Conservation (phyloP, 1,284 basidiomycete species). For the Pseudomicrostroma phylloplanum region DNA sequence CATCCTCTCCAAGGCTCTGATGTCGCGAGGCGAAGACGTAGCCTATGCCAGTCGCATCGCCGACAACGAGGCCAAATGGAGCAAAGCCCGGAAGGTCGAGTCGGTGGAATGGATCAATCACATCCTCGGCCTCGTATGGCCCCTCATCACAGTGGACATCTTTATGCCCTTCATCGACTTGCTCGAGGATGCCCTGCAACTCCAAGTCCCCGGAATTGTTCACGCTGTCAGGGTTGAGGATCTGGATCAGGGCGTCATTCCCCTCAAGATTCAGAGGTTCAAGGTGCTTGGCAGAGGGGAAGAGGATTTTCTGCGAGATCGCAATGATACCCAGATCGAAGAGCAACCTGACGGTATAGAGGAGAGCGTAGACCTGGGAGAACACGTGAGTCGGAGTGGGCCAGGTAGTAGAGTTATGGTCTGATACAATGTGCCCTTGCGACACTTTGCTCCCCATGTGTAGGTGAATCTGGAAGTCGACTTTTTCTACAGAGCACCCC, state of each 20-base stretch:
- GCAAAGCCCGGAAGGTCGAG: conserved; percentile 15
- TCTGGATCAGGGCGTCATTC: conserved; percentile 40
- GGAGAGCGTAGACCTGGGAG: neutral
- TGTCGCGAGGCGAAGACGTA: conserved; percentile 19
- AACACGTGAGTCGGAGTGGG: neutral
- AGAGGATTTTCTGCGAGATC: conserved; percentile 23
- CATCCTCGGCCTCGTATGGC: conserved; percentile 36
- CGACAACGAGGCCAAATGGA: conserved; percentile 8
- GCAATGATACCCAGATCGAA: neutral
- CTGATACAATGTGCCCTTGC: too few species aligned
- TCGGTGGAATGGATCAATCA: conserved; percentile 45
- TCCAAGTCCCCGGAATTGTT: conserved; percentile 43
- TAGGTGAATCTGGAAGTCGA: conserved; percentile 27
- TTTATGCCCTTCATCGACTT: conserved; percentile 45
- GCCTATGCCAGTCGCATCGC: conserved; percentile 26
- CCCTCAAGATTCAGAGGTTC: conserved; percentile 34
- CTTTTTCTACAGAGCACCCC: conserved; percentile 34
- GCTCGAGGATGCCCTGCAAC: conserved; percentile 45
- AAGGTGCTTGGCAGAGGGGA: conserved; percentile 25
- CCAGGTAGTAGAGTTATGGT: too few species aligned
- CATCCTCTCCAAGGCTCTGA: conserved; percentile 26
- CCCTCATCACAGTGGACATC: conserved; percentile 33
- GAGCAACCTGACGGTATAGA: neutral
- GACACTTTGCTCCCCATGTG: neutral
- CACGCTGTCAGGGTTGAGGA: conserved; percentile 42